Evolutionary conservation across 2,329 filamentous ascomycete species (phyloP), one percentile per base, ranked within the genome.

Genomic region (Tetracladium maxilliforme): DNA sequence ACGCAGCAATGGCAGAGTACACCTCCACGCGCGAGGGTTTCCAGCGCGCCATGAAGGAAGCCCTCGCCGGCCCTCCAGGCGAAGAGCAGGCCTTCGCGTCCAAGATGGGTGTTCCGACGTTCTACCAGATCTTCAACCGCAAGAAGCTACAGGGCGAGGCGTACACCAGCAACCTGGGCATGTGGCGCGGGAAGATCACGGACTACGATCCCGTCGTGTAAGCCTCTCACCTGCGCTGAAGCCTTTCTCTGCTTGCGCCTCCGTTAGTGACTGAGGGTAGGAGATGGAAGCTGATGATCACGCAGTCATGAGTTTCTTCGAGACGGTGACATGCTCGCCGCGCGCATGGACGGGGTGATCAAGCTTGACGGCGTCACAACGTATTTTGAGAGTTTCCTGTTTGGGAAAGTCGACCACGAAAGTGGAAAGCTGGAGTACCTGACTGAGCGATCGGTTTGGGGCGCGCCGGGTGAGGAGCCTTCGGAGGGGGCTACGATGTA

Each of bases 361-460:
- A 44, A 45, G 21, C 29, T 43, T 4, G 33, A 40, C 2, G 41
- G 42, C 2, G 15, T 19, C 1, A 37, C 37, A 8, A 39, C 30
- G 3, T 13, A 30, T 2, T 44, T 45, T 24, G 42, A 45, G 36
- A 46, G 37, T 28, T 45, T 42, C 26, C 36, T 47, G 29, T 44
- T 47, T 26, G 44, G 28, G 8, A 41, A 39, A 26, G 30, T 47
- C 10, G 30, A 36, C 12, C 29, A 40, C 19, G 34, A 33, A 17
- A 42, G 29, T 11, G 40, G 42, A 10, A 46, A 38, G 24, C 26
- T 44, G 35, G 37, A 38, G 30, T 43, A 31, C 30, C 19, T 48
- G 19, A 31, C 40, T 19, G 43, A 47, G 26, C 35, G 42, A 11
- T 34, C 40, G 14, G 31, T 47, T 12, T 47, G 40, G 23, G 39